Conservation (phyloP, 2,329 filamentous ascomycete species). For the Helotiales sp. region DNA sequence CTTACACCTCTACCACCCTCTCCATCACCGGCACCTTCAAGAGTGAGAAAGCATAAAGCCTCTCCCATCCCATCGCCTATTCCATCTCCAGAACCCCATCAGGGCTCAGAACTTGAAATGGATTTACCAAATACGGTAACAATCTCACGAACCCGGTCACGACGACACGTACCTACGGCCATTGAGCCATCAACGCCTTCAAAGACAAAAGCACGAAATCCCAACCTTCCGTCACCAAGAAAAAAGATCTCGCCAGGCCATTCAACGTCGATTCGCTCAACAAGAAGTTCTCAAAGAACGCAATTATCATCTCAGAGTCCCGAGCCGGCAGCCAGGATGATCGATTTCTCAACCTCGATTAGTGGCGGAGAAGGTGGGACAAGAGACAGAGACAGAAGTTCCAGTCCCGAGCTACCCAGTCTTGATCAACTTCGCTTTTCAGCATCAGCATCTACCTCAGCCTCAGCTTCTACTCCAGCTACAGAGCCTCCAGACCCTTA, state of each 20-base stretch:
- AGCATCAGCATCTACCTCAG: not conserved
- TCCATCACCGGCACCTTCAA: not conserved
- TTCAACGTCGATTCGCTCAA: not conserved
- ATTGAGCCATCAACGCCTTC: conserved; percentile 1
- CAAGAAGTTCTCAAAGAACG: not conserved
- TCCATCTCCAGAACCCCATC: not conserved
- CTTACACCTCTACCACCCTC: conserved; percentile 3
- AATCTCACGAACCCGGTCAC: conserved; percentile 1
- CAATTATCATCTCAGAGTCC: not conserved
- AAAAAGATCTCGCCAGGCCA: conserved; percentile 13
- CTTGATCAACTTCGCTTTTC: not conserved
- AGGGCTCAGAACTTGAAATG: not conserved
- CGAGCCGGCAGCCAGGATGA: conserved; percentile 2
- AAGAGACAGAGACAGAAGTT: not conserved
- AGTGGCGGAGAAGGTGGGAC: not conserved
- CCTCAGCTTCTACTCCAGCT: not conserved
- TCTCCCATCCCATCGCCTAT: not conserved
- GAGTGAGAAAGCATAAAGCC: not conserved
- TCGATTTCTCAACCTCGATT: not conserved
- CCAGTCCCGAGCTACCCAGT: not conserved
- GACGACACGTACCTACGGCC: not conserved
- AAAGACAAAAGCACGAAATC: conserved; percentile 3
- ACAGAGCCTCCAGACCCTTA: not conserved
- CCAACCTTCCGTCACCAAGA: conserved; percentile 6
- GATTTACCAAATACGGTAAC: conserved; percentile 11